Evolutionary conservation across 179 eudicot species (phyloP).

Genomic region (Sideroxylon spinosum): DNA sequence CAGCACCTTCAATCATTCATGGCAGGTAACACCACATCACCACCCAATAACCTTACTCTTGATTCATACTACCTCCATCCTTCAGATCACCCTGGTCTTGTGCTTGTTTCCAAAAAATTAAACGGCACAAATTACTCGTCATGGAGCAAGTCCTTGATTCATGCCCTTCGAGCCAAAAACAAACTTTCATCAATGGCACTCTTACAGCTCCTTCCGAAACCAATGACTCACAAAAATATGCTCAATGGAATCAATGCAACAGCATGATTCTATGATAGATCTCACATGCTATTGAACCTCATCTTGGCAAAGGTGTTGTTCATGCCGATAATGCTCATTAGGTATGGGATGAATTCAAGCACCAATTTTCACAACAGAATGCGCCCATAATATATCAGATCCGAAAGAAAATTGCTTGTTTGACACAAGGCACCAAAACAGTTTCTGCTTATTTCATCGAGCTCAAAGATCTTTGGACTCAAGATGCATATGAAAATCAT

Average conservation of each 20-base stretch:
- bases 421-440: neutral
- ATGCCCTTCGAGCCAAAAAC: slow-evolving; percentile 13
- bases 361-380: slow-evolving; percentile 18
- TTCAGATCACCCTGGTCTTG: neutral
- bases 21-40: no score
- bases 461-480: slow-evolving; percentile 6
- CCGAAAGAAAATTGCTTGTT: neutral
- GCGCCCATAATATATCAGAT: slow-evolving; percentile 13
- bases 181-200: slow-evolving; percentile 11
- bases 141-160: slow-evolving; percentile 13
- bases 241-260: slow-evolving; percentile 18
- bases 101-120: neutral
- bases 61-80: neutral
- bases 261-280: slow-evolving; percentile 15
- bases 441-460: neutral
- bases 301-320: slow-evolving; percentile 1
- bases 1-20: no score
- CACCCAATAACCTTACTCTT: no score
- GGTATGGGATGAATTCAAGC: slow-evolving; percentile 14
- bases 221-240: neutral
- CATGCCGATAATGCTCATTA: slow-evolving; percentile 3
- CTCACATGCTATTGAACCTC: neutral
- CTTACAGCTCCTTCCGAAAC: neutral
- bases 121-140: slow-evolving; percentile 3
- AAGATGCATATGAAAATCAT: neutral